Conservation (phyloP, 805 yeast species). For the Dipodascus geniculatus region DNA sequence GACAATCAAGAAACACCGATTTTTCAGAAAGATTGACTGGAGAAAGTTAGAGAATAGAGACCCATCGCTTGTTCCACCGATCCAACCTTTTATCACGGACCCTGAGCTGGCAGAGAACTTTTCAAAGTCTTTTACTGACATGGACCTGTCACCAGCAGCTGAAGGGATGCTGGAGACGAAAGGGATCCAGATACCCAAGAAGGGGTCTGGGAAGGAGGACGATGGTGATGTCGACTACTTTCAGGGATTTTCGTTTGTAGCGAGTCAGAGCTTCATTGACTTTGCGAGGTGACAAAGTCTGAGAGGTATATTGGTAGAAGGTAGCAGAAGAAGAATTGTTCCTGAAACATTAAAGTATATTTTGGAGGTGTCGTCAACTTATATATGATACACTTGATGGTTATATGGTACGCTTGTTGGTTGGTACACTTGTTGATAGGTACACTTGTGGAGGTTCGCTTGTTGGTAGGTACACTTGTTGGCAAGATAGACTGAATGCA, state of each 20-base stretch:
- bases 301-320: too few relatives aligned
- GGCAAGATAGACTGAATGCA: neutral
- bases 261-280: conserved; percentile 1
- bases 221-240: neutral
- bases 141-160: conserved; percentile 28
- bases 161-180: neutral
- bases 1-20: conserved; percentile 48
- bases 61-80: conserved; percentile 51
- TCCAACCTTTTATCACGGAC: conserved; percentile 70
- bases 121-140: conserved; percentile 63
- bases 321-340: too few relatives aligned
- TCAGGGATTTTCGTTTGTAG: neutral
- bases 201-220: neutral
- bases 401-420: neutral
- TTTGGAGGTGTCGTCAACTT: too few relatives aligned
- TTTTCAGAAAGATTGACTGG: conserved; percentile 75
- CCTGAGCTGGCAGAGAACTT: conserved; percentile 80
- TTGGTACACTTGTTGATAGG: neutral
- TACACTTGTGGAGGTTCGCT: too few relatives aligned
- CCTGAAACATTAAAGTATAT: too few relatives aligned
- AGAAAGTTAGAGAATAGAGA: conserved; percentile 38
- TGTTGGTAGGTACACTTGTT: neutral
- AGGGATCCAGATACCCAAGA: conserved; percentile 9
- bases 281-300: neutral
- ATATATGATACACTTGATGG: too few relatives aligned